phyloP scores from a whole-genome alignment of 768 basidiomycete genomes.

The Rhizopogon vulgaris region DNA sequence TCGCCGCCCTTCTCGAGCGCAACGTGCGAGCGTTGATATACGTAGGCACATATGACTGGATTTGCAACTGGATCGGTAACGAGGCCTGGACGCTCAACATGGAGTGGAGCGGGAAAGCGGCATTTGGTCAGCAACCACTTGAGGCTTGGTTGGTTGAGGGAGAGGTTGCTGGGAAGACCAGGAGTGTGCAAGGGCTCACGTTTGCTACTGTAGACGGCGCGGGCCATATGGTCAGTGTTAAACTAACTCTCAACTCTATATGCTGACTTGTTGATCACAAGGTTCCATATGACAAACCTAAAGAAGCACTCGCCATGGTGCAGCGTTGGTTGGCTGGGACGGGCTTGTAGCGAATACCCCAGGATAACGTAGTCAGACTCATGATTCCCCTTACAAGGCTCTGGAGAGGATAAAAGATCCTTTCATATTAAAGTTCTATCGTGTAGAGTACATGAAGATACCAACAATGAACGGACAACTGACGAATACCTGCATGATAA shows the following conservation, averaged over 20 bases:
- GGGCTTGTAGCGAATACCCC: conserved; percentile 12
- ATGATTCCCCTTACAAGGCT: background rate
- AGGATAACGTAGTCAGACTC: too few species aligned
- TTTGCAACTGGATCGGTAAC: conserved; percentile 77
- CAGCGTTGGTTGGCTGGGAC: conserved; percentile 40
- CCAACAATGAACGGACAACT: background rate
- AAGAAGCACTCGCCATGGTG: conserved; percentile 43
- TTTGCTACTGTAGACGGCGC: conserved; percentile 63
- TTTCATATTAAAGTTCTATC: background rate
- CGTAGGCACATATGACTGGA: conserved; percentile 73
- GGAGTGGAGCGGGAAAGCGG: conserved; percentile 61
- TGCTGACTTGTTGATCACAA: conserved; percentile 13
- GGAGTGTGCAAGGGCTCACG: conserved; percentile 54
- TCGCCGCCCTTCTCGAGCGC: conserved; percentile 60
- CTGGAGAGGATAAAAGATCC: background rate
- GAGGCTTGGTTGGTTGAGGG: conserved; percentile 52
- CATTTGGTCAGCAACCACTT: conserved; percentile 42
- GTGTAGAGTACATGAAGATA: background rate
- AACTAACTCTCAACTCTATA: background rate
- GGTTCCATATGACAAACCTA: conserved; percentile 62
- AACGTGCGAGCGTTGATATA: conserved; percentile 70
- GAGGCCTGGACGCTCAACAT: conserved; percentile 69
- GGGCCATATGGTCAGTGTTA: conserved; percentile 61
- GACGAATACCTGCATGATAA: background rate
- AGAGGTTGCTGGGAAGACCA: conserved; percentile 47